Evolutionary conservation across 129 eudicot genomes (phyloP), one percentile per base, ranked within the genome.

Genomic region (Ambrosia trifida): DNA sequence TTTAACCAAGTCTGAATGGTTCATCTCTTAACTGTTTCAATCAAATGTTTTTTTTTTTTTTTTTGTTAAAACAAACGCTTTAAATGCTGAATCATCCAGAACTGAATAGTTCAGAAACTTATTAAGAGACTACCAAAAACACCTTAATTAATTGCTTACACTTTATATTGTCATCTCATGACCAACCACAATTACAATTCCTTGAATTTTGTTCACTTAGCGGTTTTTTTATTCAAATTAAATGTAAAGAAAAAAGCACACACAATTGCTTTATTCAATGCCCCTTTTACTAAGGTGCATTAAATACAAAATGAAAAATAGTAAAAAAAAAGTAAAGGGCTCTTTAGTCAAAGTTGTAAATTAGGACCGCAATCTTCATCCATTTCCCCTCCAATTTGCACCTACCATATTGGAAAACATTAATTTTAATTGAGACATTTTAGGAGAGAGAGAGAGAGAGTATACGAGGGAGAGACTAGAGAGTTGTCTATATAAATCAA

Each of bases 331-430:
- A 64, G 73, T 51, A 76, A 77, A 77, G 82, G 73, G 70, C 66
- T 64, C 43, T 64, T 78, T 82, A 73, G 83, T 82, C 78, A 73
- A 78, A 74, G 80, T 73, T 11, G 41, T 63, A n/a, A 47, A 50
- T 7, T 60, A 63, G 80, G 84, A 41, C 77, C 87, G 72, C 86
- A 81, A 80, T 81, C 78, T 72, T 87, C 79, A 64, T 77, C 84
- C 62, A 58, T 69, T 74, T 44, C 69, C 72, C 68, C 81, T 65
- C 76, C 89, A 75, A 76, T 75, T 76, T 81, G 72, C 79, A 76
- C 82, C 87, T 74, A 78, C 71, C 80, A 38, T 70, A 70, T 69
- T 56, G 83, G 83, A 81, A 72, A 59, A 19, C 74, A 74, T 77
- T 77, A 28, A 67, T 50, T 70, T 70, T 18, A 18, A 67, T 52